Conservation (phyloP, 1,139 yeast species). For the Blastobotrys serpentis region DNA sequence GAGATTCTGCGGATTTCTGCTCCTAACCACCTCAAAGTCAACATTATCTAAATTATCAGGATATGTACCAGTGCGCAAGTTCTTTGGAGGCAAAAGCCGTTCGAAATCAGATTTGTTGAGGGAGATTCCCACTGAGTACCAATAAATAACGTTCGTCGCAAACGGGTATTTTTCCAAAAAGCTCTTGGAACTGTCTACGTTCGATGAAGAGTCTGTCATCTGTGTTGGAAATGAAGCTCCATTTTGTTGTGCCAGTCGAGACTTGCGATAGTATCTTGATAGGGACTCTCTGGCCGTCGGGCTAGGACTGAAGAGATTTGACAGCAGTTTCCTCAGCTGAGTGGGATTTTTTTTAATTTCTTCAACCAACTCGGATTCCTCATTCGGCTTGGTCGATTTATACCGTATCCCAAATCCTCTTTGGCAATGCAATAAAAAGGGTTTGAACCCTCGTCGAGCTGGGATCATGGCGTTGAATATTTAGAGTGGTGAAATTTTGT, state of each 20-base stretch:
- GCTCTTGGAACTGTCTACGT: constrained; percentile 5
- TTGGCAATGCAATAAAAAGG: neutral
- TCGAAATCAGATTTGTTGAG: constrained; percentile 36
- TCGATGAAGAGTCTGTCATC: neutral
- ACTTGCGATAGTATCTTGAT: constrained; percentile 12
- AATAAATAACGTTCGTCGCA: constrained; percentile 34
- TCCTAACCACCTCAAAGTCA: constrained; percentile 41
- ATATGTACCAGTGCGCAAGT: constrained; percentile 22
- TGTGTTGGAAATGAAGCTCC: neutral
- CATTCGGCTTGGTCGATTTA: neutral
- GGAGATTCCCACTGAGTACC: constrained; percentile 36
- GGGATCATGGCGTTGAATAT: constrained; percentile 1
- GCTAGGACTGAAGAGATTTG: constrained; percentile 13
- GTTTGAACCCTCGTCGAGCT: neutral
- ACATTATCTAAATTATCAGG: constrained; percentile 22
- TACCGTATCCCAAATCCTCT: neutral
- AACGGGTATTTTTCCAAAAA: constrained; percentile 13
- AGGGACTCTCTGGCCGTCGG: constrained; percentile 12
- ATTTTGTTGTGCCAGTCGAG: constrained; percentile 10
- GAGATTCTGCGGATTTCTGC: constrained; percentile 49
- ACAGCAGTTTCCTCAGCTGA: constrained; percentile 10
- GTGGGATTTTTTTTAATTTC: constrained; percentile 2
- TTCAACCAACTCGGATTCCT: neutral
- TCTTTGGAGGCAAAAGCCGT: constrained; percentile 33
- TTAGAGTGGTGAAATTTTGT: neutral